phyloP scores from a whole-genome alignment of 148 eudicot genomes.

The Amaranthus cruentus region DNA sequence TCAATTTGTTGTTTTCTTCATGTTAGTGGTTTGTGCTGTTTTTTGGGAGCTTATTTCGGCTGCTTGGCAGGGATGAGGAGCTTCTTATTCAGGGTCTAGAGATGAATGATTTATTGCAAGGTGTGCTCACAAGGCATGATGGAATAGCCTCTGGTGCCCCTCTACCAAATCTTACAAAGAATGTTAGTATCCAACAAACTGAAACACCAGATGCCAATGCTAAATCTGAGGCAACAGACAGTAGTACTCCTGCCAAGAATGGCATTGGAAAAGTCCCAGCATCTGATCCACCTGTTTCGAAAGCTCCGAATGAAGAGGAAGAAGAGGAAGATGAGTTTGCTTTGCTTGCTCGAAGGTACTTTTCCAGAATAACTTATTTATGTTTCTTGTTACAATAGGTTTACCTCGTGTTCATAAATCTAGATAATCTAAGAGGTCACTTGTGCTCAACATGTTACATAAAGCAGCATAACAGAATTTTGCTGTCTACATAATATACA shows the following conservation, averaged over 20 bases:
- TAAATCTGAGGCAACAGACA: constrained; percentile 34
- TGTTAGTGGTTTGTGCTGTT: neutral
- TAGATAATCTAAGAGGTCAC: neutral
- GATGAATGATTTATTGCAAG: constrained; percentile 75
- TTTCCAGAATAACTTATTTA: constrained; percentile 3
- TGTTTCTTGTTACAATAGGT: constrained; percentile 1
- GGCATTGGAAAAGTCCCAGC: constrained; percentile 27
- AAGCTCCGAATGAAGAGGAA: constrained; percentile 48
- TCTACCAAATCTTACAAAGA: constrained; percentile 39
- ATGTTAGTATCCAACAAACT: constrained; percentile 16
- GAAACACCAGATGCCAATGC: constrained; percentile 24
- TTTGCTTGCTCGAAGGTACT: constrained; percentile 71
- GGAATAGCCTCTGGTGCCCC: constrained; percentile 81
- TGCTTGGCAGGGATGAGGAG: constrained; percentile 65
- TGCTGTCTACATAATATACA: neutral
- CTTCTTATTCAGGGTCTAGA: constrained; percentile 84
- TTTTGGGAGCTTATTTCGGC: constrained; percentile 7
- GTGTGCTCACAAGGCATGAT: constrained; percentile 76
- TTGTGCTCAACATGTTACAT: neutral
- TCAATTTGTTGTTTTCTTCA: neutral
- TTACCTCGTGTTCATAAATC: neutral
- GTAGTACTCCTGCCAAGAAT: constrained; percentile 19
- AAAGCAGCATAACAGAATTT: neutral
- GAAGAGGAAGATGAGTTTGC: constrained; percentile 92
- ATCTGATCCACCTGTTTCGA: constrained; percentile 25